phyloP scores from a whole-genome alignment of 2,329 filamentous ascomycete species.

The Elsinoe necatrix region DNA sequence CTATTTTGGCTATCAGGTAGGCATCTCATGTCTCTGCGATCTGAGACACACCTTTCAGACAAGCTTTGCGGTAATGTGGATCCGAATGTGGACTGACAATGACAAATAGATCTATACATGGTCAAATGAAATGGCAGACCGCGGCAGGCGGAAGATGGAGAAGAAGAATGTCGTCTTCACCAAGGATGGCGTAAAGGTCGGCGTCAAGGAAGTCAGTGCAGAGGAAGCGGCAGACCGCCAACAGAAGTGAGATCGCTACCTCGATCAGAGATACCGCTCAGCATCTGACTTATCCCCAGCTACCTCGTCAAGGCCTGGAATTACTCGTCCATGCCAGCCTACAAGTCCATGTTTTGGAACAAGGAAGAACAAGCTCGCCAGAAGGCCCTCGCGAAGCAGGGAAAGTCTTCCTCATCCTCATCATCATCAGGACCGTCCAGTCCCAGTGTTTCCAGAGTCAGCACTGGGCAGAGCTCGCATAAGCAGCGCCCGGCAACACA shows the following conservation, averaged over 20 bases:
- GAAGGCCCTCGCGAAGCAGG: constrained; percentile 12
- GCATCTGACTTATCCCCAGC: constrained; percentile 18
- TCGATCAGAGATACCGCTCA: background rate
- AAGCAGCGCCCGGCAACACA: background rate
- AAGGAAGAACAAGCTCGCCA: constrained; percentile 19
- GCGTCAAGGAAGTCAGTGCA: constrained; percentile 57
- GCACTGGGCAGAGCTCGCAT: constrained; percentile 6
- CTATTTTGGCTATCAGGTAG: constrained; percentile 59
- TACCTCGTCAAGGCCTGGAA: constrained; percentile 46
- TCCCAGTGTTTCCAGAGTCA: background rate
- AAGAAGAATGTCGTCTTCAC: constrained; percentile 68
- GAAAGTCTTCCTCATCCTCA: constrained; percentile 4
- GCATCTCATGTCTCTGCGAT: constrained; percentile 3
- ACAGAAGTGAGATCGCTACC: constrained; percentile 42
- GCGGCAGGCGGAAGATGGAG: constrained; percentile 61
- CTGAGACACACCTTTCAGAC: too few relatives aligned
- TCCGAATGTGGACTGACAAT: too few relatives aligned
- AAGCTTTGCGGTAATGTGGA: too few relatives aligned
- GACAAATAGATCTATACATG: constrained; percentile 52
- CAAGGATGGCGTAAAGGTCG: constrained; percentile 62
- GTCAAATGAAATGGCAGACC: constrained; percentile 55
- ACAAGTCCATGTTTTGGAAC: constrained; percentile 29
- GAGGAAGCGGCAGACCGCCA: constrained; percentile 68
- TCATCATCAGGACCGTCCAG: background rate
- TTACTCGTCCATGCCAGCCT: constrained; percentile 30